These are phyloP conservation scores for Cairneyella variabilis DNA, from an alignment of 495 filamentous ascomycete species.

Conservation along the genomic window DNA sequence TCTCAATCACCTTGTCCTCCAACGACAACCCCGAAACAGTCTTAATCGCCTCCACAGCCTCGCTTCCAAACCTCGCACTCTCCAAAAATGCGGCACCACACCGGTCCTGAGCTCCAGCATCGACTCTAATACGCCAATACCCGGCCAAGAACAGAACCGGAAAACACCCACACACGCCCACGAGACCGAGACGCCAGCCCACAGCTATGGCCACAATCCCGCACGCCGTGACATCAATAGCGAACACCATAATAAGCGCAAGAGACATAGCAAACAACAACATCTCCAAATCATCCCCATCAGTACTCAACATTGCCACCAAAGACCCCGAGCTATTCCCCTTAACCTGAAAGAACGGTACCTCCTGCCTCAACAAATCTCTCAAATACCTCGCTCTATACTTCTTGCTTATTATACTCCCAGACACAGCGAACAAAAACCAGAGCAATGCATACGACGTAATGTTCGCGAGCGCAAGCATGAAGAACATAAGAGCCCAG, in stretches of 20 bases:
- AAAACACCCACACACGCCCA: conserved; percentile 20
- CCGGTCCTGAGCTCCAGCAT: conserved; percentile 38
- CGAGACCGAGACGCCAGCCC: conserved; percentile 59
- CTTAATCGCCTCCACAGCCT: conserved; percentile 51
- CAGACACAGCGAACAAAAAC: conserved; percentile 7
- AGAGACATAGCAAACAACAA: conserved; percentile 76
- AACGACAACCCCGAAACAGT: conserved; percentile 50
- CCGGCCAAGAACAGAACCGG: conserved; percentile 1
- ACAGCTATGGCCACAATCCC: conserved; percentile 61
- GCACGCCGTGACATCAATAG: conserved; percentile 79
- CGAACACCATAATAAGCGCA: conserved; percentile 71
- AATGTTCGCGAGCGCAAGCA: conserved; percentile 39
- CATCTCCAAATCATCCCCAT: conserved; percentile 77
- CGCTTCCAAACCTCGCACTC: conserved; percentile 48
- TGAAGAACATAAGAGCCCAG: conserved; percentile 40
- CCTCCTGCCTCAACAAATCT: conserved; percentile 50
- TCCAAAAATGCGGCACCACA: background rate
- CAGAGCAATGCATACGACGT: conserved; percentile 37
- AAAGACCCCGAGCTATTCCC: conserved; percentile 76
- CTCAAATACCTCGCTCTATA: conserved; percentile 57
- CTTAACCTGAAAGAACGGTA: conserved; percentile 53
- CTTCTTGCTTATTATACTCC: conserved; percentile 27
- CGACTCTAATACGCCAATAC: background rate
- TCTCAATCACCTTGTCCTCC: conserved; percentile 36
- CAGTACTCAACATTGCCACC: conserved; percentile 75